Percentiles rank a stretch among this genome's conserved stretches.
These are phyloP conservation scores for Lasiosphaeris hirsuta DNA, from an alignment of 495 filamentous ascomycete species.

Conservation along the genomic window DNA sequence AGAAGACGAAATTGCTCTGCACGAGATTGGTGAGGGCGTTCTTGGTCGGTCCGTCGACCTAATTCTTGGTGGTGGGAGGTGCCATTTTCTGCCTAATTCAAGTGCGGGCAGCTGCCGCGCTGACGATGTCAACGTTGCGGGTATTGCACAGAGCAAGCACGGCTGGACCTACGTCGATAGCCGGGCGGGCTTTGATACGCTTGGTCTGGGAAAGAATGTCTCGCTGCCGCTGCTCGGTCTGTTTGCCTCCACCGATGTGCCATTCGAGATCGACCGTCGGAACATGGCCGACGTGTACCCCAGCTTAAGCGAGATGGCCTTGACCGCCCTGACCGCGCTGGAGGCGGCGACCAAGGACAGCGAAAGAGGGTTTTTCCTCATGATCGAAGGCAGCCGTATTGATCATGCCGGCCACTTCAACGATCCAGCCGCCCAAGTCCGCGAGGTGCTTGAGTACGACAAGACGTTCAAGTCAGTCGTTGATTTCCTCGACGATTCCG, in stretches of 20 bases:
- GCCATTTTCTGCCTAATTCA: constrained; percentile 84
- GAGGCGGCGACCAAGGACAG: constrained; percentile 78
- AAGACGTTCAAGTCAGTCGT: constrained; percentile 75
- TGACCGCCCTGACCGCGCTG: constrained; percentile 72
- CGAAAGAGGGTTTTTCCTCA: constrained; percentile 94
- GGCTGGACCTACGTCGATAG: constrained; percentile 77
- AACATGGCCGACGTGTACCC: constrained; percentile 77
- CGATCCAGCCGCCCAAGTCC: constrained; percentile 91
- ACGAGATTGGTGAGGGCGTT: constrained; percentile 78
- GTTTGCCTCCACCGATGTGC: constrained; percentile 79
- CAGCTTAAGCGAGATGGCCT: constrained; percentile 87
- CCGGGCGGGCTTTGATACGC: constrained; percentile 71
- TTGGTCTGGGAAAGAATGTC: constrained; percentile 64
- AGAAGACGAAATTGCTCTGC: constrained; percentile 87
- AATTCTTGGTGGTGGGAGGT: constrained; percentile 87
- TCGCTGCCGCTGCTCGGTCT: constrained; percentile 84
- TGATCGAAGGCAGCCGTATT: constrained; percentile 96
- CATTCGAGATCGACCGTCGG: constrained; percentile 86
- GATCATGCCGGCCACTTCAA: constrained; percentile 96
- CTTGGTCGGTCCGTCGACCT: constrained; percentile 85
- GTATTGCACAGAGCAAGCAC: constrained; percentile 62
- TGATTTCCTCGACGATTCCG: constrained; percentile 74
- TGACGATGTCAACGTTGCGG: constrained; percentile 67
- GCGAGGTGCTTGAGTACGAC: constrained; percentile 92
- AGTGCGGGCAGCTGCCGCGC: constrained; percentile 71